Base-by-base conservation (phyloP, 23 red algal species). In the Cyanidioschyzon merolae region DNA sequence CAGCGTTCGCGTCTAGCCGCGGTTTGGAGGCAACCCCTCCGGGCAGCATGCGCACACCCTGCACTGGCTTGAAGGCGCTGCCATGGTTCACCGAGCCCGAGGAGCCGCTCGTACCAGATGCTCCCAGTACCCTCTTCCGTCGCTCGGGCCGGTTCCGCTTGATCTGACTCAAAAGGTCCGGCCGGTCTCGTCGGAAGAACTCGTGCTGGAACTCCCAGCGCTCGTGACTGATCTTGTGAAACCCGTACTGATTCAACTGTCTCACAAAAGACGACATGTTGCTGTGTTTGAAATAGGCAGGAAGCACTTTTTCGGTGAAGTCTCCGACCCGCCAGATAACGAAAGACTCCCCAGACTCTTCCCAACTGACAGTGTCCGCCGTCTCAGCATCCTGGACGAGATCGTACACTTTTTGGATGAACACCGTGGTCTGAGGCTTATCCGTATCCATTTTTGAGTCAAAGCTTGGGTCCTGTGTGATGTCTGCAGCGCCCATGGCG, bases 231-330 rank as follows among this genome's bases (percentile, higher is more conserved):
- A 82, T 67, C 79, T 89, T 89, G 79, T 89, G 86, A 39, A 89
- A 89, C 1, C 79, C 79, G 39, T 89, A 89, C 81, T 89, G 77
- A 76, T 89, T 89, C 24, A 89, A 50, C 50, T 89, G 86, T 34
- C 86, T 77, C 37, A 89, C 86, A 30, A 89, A 89, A 25, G 79
- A 83, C 0, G 77, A 74, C 30, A 89, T 76, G 51, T 89, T 78
- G 78, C 68, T 82, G 67, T 89, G 86, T 68, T 89, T 89, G 79
- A 89, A 89, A 67, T 83, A 89, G 37, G 38, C 51, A 18, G 86
- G 86, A 38, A 89, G 38, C 3, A 89, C 79, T 2, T 58, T 39
- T 26, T 58, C 71, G 12, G 86, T 71, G 63, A 89, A 89, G 54
- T 68, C 74, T 3, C 40, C 76, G 34, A 67, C 41, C 17, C 68